Percentiles rank a stretch among this genome's conserved stretches.
Evolutionary conservation across 169 alveolate species (phyloP).

Genomic region (Babesia gibsoni): DNA sequence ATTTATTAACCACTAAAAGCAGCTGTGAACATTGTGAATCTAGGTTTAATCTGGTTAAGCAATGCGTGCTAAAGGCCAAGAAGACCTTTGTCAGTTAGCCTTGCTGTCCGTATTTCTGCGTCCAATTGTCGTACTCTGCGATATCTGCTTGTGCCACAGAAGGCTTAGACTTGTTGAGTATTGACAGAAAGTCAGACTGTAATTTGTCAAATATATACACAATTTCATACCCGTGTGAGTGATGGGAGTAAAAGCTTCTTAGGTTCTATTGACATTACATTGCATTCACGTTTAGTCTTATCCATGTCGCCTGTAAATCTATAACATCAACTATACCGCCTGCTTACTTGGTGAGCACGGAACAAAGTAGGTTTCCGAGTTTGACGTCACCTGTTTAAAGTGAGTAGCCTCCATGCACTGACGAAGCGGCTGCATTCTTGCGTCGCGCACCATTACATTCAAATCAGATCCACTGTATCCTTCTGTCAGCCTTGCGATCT

Average conservation of each 20-base stretch:
- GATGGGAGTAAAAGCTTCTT: constrained; percentile 78
- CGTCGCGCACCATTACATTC: constrained; percentile 68
- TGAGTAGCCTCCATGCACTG: constrained; percentile 61
- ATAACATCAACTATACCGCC: background rate
- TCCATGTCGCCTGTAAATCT: constrained; percentile 64
- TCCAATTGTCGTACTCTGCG: constrained; percentile 72
- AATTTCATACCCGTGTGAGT: constrained; percentile 46
- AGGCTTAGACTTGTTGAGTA: constrained; percentile 25
- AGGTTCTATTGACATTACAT: constrained; percentile 76
- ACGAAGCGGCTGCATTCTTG: constrained; percentile 70
- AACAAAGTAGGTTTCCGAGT: constrained; percentile 48
- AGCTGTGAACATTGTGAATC: constrained; percentile 4
- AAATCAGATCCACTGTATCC: constrained; percentile 73
- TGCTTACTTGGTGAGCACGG: constrained; percentile 77
- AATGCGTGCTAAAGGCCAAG: constrained; percentile 8
- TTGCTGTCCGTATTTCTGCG: constrained; percentile 70
- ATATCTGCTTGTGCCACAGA: constrained; percentile 60
- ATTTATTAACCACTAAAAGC: background rate
- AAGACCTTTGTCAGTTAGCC: constrained; percentile 8
- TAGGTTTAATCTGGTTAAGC: constrained; percentile 12
- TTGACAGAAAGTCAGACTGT: constrained; percentile 34
- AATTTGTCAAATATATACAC: constrained; percentile 27
- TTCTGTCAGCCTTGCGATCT: constrained; percentile 67
- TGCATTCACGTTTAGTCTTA: constrained; percentile 69
- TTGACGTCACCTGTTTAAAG: constrained; percentile 63